Evolutionary conservation across 1,284 basidiomycete species (phyloP).

Genomic region (Rhodotorula mucilaginosa): DNA sequence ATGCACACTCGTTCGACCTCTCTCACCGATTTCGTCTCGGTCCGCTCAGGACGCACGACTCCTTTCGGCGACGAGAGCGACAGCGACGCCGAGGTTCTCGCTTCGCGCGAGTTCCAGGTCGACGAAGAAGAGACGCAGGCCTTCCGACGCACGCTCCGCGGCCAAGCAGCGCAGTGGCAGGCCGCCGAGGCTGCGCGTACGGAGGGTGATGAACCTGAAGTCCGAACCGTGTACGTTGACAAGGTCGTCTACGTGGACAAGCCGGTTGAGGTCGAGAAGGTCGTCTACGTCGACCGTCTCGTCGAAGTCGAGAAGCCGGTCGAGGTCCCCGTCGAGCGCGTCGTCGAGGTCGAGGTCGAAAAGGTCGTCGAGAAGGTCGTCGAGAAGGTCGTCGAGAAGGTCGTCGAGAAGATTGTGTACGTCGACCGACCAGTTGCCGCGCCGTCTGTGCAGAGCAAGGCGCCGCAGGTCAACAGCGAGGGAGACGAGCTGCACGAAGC

Average conservation of each 20-base stretch:
- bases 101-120: not conserved
- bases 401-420: constrained; percentile 17
- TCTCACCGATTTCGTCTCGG: constrained; percentile 58
- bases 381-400: constrained; percentile 14
- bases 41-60: constrained; percentile 23
- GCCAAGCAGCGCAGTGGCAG: constrained; percentile 1
- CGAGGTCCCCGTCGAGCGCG: constrained; percentile 11
- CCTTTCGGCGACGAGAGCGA: constrained; percentile 56
- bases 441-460: no score
- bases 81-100: constrained; percentile 63
- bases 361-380: constrained; percentile 15
- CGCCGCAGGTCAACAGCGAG: not conserved
- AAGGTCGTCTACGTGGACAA: constrained; percentile 18
- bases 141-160: constrained; percentile 22
- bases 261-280: constrained; percentile 10
- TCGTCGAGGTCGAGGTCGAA: constrained; percentile 15
- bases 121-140: constrained; percentile 11
- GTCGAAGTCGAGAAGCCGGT: constrained; percentile 13
- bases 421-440: constrained; percentile 4
- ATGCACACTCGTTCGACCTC: constrained; percentile 59
- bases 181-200: constrained; percentile 49
- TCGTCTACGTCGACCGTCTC: constrained; percentile 12
- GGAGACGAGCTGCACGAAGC: constrained; percentile 23
- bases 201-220: constrained; percentile 59
- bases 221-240: constrained; percentile 19